Evolutionary conservation across 164 flowering plant species (phyloP).

Genomic region (Annona cherimola): DNA sequence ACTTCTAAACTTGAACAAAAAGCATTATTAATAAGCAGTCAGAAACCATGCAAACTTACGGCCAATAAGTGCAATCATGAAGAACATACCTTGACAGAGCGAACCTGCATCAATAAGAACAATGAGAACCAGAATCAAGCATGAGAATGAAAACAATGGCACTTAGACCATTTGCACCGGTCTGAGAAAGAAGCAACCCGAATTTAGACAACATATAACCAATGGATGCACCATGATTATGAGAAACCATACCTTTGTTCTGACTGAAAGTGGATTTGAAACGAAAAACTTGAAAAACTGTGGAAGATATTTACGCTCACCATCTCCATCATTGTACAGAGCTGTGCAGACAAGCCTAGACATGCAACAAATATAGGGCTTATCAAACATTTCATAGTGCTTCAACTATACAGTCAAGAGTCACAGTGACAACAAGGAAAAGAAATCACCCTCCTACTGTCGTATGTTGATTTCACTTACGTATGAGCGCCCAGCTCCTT

Average conservation of each 20-base stretch:
- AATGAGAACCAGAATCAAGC: neutral
- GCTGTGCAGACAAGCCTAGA: constrained; percentile 90
- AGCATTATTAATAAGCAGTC: neutral
- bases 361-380: constrained; percentile 3
- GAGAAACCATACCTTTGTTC: constrained; percentile 76
- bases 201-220: neutral
- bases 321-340: constrained; percentile 79
- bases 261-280: constrained; percentile 94
- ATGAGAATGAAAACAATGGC: neutral
- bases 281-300: constrained; percentile 95
- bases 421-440: neutral
- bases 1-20: neutral
- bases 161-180: neutral
- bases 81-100: constrained; percentile 83
- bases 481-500: constrained; percentile 98
- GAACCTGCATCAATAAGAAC: constrained; percentile 66
- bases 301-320: constrained; percentile 93
- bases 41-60: constrained; percentile 25
- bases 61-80: constrained; percentile 14
- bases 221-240: neutral
- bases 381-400: neutral
- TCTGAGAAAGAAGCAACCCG: no score
- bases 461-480: constrained; percentile 26
- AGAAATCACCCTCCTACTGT: neutral
- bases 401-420: neutral